Evolutionary conservation across 2,329 filamentous ascomycete genomes (phyloP).

Genomic region (Chaetomium sp.): DNA sequence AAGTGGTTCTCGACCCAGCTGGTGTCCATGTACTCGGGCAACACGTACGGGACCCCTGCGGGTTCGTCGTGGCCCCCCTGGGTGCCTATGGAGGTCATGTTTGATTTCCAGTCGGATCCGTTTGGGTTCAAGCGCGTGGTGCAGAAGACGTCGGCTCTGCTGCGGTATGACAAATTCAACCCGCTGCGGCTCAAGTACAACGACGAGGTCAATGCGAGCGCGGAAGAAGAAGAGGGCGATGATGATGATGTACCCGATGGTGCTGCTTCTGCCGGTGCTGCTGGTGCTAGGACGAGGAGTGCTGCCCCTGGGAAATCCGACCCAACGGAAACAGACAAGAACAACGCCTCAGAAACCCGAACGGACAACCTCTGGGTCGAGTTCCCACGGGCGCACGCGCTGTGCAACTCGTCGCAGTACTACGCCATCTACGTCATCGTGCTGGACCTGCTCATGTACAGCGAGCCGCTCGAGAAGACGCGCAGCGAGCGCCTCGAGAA

Average conservation of each 20-base stretch:
- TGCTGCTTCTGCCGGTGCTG: too few species aligned
- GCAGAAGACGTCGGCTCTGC: conserved; percentile 88
- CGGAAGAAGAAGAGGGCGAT: conserved; percentile 34
- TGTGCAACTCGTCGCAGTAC: conserved; percentile 96
- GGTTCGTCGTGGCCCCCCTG: conserved; percentile 94
- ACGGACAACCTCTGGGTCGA: conserved; percentile 97
- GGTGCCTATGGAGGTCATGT: conserved; percentile 98
- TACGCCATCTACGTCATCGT: conserved; percentile 98
- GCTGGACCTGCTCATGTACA: conserved; percentile 90
- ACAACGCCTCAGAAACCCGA: conserved; percentile 59
- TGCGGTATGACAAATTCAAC: conserved; percentile 98
- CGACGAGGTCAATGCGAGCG: conserved; percentile 69
- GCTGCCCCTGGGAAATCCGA: too few species aligned
- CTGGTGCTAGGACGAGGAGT: too few species aligned
- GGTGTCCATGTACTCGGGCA: conserved; percentile 89
- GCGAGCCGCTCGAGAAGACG: conserved; percentile 94
- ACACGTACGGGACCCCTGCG: conserved; percentile 77
- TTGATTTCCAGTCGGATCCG: conserved; percentile 86
- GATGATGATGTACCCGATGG: too few species aligned
- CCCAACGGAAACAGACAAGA: conserved; percentile 40
- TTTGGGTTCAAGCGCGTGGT: conserved; percentile 98
- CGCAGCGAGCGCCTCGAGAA: conserved; percentile 91
- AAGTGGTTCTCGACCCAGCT: conserved; percentile 81
- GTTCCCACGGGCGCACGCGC: conserved; percentile 87
- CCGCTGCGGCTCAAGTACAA: conserved; percentile 94